A percentile compares a stretch with the other conserved stretches of the same genome.
phyloP scores from a whole-genome alignment of 208 protist species.

The Porcisia deanei region DNA sequence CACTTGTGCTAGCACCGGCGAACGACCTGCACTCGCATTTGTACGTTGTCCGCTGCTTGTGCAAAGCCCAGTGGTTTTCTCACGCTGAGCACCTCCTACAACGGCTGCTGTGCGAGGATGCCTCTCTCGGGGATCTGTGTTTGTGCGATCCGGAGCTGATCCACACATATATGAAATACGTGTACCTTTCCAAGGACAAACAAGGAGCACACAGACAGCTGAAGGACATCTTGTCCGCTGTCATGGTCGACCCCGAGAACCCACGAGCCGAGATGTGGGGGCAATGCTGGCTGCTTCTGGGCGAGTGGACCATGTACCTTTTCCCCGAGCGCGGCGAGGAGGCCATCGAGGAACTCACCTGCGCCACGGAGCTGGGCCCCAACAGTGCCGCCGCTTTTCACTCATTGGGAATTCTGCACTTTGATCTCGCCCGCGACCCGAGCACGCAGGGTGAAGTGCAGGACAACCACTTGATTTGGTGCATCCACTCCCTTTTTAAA shows the following conservation, averaged over 20 bases:
- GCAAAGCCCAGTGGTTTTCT: slow-evolving; percentile 79
- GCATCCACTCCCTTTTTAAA: slow-evolving; percentile 80
- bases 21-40: slow-evolving; percentile 96
- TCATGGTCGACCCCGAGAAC: slow-evolving; percentile 43
- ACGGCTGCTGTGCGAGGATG: slow-evolving; percentile 42
- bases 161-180: slow-evolving; percentile 85
- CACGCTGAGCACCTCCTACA: slow-evolving; percentile 73
- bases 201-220: slow-evolving; percentile 70
- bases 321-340: slow-evolving; percentile 77
- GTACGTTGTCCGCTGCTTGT: slow-evolving; percentile 93
- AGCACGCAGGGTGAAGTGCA: slow-evolving; percentile 59
- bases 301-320: slow-evolving; percentile 88
- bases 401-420: slow-evolving; percentile 87
- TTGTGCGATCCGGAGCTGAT: slow-evolving; percentile 81
- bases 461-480: slow-evolving; percentile 62
- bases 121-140: slow-evolving; percentile 46
- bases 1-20: slow-evolving; percentile 92
- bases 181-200: slow-evolving; percentile 61
- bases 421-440: slow-evolving; percentile 77
- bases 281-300: slow-evolving; percentile 81
- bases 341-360: slow-evolving; percentile 74
- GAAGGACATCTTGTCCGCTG: slow-evolving; percentile 57
- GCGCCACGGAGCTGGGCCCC: slow-evolving; percentile 69
- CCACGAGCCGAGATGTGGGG: slow-evolving; percentile 70
- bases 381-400: slow-evolving; percentile 84